Evolutionary conservation across 2,329 filamentous ascomycete species (phyloP), one percentile per base, ranked within the genome.

Genomic region (Tolypocladium sp.): DNA sequence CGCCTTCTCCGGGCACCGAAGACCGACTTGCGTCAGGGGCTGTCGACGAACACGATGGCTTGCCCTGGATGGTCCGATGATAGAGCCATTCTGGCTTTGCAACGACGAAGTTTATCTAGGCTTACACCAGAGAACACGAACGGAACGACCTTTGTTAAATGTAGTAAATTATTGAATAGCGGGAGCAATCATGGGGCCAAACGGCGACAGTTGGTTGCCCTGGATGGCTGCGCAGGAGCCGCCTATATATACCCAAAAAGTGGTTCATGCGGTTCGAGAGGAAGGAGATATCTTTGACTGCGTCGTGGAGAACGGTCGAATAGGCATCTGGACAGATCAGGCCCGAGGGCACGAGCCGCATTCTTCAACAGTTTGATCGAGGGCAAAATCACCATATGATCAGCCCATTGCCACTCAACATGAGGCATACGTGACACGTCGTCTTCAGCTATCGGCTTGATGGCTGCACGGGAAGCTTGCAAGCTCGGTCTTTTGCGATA

Each of bases 401-500:
- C 17, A 35, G 12, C 30, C 30, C 17, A n/a, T 20, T 12, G 20
- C 27, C 9, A 33, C 17, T 52, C 7, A n/a, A 17, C 46, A 33
- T n/a, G 27, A 33, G 27, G 25, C 27, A 33, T 51, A 6, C 20
- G 17, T 52, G 30, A 35, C 20, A 17, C 30, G 49, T 9, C 3
- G 17, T 13, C 52, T 38, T 27, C 49, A 59, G 33, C 25, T 49
- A 46, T n/a, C 12, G n/a, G 40, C 30, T 41, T 49, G 41, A 57
- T 20, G 20, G 10, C 38, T 57, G 55, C 41, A 53, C 35, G 40
- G 56, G 59, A 41, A 90, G 71, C 72, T 92, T 95, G 38, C 74
- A 71, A 1, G 88, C 90, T 55, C 92, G 83, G 68, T 96, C 91
- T 57, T 84, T 82, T 37, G 92, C 92, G 69, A 97, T 97, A 67